Percentiles rank a stretch among this genome's conserved stretches.
These are phyloP conservation scores for apple (Malus domestica) DNA, from an alignment of 306 rosid species.

Conservation along the genomic window ASM211411v1 NC_041793.1:22192001-22192500, in stretches of 20 bases:
- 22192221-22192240: constrained; percentile 65
- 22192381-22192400: not conserved
- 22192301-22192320: not conserved
- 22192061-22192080: not conserved
- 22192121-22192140: constrained; percentile 91
- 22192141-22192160: constrained; percentile 76
- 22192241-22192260: constrained; percentile 92
- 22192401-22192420: not conserved
- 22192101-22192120: constrained; percentile 16
- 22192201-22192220: constrained; percentile 54
- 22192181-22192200: constrained; percentile 75
- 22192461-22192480: constrained; percentile 78
- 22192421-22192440: not conserved
- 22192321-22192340: not conserved
- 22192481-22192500: constrained; percentile 78
- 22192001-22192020: constrained; percentile 92
- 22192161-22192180: constrained; percentile 87
- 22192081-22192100: not conserved
- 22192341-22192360: not conserved
- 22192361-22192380: not conserved
- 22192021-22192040: constrained; percentile 48
- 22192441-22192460: constrained; percentile 4
- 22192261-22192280: constrained; percentile 89
- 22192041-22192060: not conserved
- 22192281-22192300: constrained; percentile 74